These are phyloP conservation scores for Platanus orientalis DNA, from an alignment of 164 flowering plant species.

Conservation along the genomic window DNA sequence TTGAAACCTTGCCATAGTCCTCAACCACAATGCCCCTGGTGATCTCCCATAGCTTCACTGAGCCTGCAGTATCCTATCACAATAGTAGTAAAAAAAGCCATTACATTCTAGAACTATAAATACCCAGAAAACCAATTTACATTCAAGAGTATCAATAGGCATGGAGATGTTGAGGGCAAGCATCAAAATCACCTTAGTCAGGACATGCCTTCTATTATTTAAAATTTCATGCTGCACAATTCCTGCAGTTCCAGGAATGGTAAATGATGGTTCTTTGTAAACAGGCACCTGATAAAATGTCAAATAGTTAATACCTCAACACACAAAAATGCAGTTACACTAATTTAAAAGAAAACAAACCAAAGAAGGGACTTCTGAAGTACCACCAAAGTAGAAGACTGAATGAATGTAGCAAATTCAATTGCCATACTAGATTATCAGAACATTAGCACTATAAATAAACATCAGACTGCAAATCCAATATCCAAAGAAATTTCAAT, in stretches of 20 bases:
- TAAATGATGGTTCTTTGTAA: conserved; percentile 60
- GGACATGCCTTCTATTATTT: conserved; percentile 86
- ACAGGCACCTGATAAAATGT: conserved; percentile 59
- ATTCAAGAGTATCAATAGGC: background rate
- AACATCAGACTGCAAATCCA: no score
- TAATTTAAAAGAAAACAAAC: background rate
- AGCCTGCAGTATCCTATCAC: conserved; percentile 72
- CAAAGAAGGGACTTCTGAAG: no score
- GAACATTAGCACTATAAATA: no score
- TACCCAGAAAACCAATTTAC: background rate
- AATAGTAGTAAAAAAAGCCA: background rate
- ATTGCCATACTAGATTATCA: no score
- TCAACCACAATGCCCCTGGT: conserved; percentile 81
- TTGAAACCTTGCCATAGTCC: conserved; percentile 84
- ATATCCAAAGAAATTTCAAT: no score
- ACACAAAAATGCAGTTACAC: background rate
- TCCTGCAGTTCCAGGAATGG: conserved; percentile 74
- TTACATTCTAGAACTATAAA: background rate
- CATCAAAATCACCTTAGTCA: conserved; percentile 68
- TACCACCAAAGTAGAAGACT: background rate
- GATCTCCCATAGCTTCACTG: conserved; percentile 95
- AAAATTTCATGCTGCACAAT: conserved; percentile 93
- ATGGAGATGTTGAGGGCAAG: conserved; percentile 1
- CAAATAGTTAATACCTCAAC: conserved; percentile 1
- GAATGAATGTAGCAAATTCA: background rate